phyloP scores from a whole-genome alignment of 306 rosid species.

The Rubus idaeus region DNA sequence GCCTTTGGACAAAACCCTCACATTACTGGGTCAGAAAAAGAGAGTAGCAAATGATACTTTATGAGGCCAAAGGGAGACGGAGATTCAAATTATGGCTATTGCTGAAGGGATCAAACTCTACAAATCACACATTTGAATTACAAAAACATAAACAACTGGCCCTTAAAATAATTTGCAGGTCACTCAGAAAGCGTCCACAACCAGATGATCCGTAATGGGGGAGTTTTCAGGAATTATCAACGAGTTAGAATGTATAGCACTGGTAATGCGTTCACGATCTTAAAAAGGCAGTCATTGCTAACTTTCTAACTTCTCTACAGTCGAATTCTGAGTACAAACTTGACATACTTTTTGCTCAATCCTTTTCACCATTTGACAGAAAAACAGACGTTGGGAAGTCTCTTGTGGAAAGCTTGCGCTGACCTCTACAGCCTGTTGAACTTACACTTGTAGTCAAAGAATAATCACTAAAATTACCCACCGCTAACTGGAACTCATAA shows the following conservation, averaged over 20 bases:
- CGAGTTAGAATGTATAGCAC: not conserved
- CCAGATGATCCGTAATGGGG: not conserved
- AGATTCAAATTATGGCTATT: too few species aligned
- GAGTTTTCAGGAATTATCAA: not conserved
- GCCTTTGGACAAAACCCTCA: too few species aligned
- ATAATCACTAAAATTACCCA: not conserved
- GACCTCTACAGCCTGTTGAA: not conserved
- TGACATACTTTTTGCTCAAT: not conserved
- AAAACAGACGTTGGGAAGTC: not conserved
- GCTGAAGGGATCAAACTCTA: too few species aligned
- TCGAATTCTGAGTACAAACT: slow-evolving; percentile 9
- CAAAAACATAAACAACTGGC: not conserved
- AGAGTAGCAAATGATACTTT: too few species aligned
- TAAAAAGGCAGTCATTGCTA: not conserved
- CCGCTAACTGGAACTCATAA: slow-evolving; percentile 30
- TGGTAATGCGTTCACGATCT: too few species aligned
- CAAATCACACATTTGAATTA: too few species aligned
- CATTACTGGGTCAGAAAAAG: too few species aligned
- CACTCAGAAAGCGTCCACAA: too few species aligned
- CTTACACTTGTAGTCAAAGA: not conserved
- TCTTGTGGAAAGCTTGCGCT: not conserved
- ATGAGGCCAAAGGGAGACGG: too few species aligned
- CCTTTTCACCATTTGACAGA: not conserved
- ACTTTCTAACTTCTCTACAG: not conserved
- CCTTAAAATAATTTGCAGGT: not conserved